Percentiles rank a stretch among this genome's conserved stretches.
Evolutionary conservation across 345 rosid species (phyloP).

Genomic region (Eucalyptus victrix): DNA sequence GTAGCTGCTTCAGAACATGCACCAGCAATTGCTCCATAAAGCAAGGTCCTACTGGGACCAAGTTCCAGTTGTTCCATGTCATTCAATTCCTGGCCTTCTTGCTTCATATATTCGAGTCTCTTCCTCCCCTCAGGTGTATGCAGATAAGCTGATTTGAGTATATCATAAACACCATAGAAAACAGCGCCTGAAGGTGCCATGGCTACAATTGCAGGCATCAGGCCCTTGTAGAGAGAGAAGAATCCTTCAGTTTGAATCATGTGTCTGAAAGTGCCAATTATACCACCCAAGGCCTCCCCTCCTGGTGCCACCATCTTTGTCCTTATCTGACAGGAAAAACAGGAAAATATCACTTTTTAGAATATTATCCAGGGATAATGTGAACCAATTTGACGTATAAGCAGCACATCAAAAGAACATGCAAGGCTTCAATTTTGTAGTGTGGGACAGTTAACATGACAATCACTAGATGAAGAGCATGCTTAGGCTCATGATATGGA

Average conservation of each 20-base stretch:
- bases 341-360: background rate
- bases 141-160: constrained; percentile 70
- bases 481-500: background rate
- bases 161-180: constrained; percentile 86
- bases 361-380: background rate
- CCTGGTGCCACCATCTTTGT: constrained; percentile 88
- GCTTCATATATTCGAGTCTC: constrained; percentile 57
- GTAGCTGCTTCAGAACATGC: constrained; percentile 92
- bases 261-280: constrained; percentile 61
- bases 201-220: constrained; percentile 62
- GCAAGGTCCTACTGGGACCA: constrained; percentile 70
- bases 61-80: constrained; percentile 67
- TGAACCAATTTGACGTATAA: background rate
- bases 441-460: background rate
- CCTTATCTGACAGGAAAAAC: constrained; percentile 32
- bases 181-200: constrained; percentile 95
- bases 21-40: constrained; percentile 83
- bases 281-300: constrained; percentile 87
- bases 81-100: constrained; percentile 52
- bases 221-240: constrained; percentile 86
- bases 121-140: constrained; percentile 67
- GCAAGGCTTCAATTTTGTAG: background rate
- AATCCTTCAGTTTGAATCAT: constrained; percentile 79
- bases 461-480: background rate
- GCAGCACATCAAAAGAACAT: background rate